Base-by-base conservation (phyloP, 1,284 basidiomycete genomes). In the Cerrena zonata region DNA sequence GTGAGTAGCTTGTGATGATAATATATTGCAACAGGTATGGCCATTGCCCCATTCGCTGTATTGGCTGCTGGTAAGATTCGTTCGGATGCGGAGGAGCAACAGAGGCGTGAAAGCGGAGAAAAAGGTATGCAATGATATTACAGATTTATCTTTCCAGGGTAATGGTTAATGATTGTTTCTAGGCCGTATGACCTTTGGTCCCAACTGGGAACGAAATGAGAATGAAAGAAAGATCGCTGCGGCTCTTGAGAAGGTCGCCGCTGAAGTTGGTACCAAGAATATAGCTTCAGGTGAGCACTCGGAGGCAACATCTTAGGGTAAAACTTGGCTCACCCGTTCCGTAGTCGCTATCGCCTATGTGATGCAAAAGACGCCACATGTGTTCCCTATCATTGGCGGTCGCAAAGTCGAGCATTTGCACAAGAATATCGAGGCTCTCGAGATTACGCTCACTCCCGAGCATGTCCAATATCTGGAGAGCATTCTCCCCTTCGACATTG, bases 1-100 rank as follows among this genome's bases (percentile, higher is more conserved):
- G n/a, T n/a, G n/a, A n/a, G n/a, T n/a, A n/a, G n/a, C n/a, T n/a
- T n/a, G n/a, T n/a, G n/a, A n/a, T n/a, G n/a, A n/a, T 2, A 78
- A 81, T n/a, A 75, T 82, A 52, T 69, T 82, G 78, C 78, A 3
- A 80, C 81, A 46, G 49, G 49, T 10, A 61, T 76, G 57, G 74
- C 73, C 0, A 60, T 80, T 1, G 69, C 70, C 0, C 73, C 76
- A 0, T 80, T 73, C 73, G 69, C 71, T 27, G 76, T 77, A 0
- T 61, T 81, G 4, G 75, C 66, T 2, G 63, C 56, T 0, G 75
- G 76, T 0, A 70, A 72, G 18, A 63, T 82, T 47, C 68, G 73
- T 27, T 70, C 70, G 2, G 47, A 48, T 22, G 47, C 40, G 19
- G 47, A 48, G 24, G 47, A 48, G 41, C 18, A 44, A 38, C 39